Evolutionary conservation across 2,329 filamentous ascomycete species (phyloP), one percentile per base, ranked within the genome.

Genomic region (Didymella glomerata): DNA sequence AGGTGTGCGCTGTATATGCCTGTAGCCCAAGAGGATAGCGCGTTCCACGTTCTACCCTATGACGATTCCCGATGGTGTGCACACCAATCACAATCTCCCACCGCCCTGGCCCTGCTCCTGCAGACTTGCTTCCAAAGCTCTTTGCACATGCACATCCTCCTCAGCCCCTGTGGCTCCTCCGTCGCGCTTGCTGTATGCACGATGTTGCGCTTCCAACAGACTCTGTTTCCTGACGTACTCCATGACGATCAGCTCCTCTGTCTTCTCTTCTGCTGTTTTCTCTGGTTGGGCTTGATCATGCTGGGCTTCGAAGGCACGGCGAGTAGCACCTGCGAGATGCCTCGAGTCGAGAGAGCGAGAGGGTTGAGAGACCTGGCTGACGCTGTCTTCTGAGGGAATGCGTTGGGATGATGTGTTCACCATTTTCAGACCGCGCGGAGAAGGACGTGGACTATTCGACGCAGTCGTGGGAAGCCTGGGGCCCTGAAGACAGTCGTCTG

Each of bases 221-320:
- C 54, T 62, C 38, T 58, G 51, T 51, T 45, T 55, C 13, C 40
- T 58, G n/a, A 56, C 36, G 41, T 46, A 51, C 22, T 51, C 38
- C 16, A 62, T 27, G 20, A 54, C 54, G 11, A 42, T 46, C 41
- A 55, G 40, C 22, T 60, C 57, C 27, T 59, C 62, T 6, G 22
- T 25, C 30, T 54, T 54, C 20, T 54, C 42, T 73, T 72, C 27
- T 16, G 49, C 20, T 3, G 49, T 45, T 75, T 74, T 70, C 71
- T 62, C 70, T 54, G 60, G 68, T 55, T 76, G 46, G 80, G 76
- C n/a, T 84, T 79, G 53, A 75, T 67, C 75, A 75, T 71, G 64
- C 27, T 70, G 67, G 16, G 49, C 28, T 8, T 45, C 20, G 22
- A 45, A 52, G 13, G 27, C 49, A 9, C 20, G 25, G n/a, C 27